Conservation (phyloP, 2,329 filamentous ascomycete species). For the Colletotrichum filicis region DNA sequence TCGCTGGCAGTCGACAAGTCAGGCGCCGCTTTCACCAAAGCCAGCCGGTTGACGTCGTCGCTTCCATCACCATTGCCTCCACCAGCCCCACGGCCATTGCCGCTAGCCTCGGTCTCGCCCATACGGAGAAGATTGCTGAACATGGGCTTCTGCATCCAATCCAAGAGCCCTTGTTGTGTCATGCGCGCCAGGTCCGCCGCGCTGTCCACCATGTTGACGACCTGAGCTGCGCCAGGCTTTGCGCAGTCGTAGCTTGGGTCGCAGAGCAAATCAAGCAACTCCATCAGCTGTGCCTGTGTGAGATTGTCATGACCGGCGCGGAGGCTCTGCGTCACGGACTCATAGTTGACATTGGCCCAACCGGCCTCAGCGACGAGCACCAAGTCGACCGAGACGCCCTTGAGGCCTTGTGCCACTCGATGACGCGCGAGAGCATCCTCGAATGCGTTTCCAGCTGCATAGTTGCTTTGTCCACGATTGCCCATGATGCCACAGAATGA, state of each 20-base stretch:
- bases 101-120: background rate
- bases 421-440: constrained; percentile 53
- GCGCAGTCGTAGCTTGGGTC: background rate
- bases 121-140: constrained; percentile 1
- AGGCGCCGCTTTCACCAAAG: background rate
- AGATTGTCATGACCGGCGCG: background rate
- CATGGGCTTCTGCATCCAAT: constrained; percentile 5
- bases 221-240: background rate
- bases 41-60: constrained; percentile 1
- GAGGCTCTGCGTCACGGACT: background rate
- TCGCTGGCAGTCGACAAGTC: background rate
- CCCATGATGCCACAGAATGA: constrained; percentile 66
- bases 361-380: background rate
- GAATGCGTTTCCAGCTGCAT: constrained; percentile 64
- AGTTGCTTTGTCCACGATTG: constrained; percentile 67
- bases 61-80: background rate
- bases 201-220: background rate
- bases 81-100: background rate
- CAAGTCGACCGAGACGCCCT: background rate
- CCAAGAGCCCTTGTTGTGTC: background rate
- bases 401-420: background rate
- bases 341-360: background rate
- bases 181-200: background rate
- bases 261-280: background rate
- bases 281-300: background rate